A percentile compares a stretch with the other conserved stretches of the same genome.
Conservation (phyloP, 106 monocot genomes). For the Dactylorhiza incarnata region DNA sequence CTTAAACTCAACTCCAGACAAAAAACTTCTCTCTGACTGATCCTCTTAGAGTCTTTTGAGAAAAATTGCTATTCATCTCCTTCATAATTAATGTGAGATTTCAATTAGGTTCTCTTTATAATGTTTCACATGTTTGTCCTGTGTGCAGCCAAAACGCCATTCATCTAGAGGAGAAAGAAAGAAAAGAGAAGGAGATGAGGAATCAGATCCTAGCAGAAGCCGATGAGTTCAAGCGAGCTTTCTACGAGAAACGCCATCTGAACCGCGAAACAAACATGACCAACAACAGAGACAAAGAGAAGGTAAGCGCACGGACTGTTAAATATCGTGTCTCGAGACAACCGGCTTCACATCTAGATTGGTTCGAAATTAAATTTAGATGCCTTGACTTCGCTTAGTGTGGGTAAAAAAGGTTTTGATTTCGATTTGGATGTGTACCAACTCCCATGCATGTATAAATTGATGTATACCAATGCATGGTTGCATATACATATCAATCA, state of each 20-base stretch:
- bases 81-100: background rate
- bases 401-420: too few relatives aligned
- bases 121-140: background rate
- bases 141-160: conserved; percentile 44
- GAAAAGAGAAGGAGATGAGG: conserved; percentile 38
- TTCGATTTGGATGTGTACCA: too few relatives aligned
- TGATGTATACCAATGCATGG: too few relatives aligned
- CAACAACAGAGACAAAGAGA: conserved; percentile 53
- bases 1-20: too few relatives aligned
- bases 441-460: too few relatives aligned
- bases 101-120: background rate
- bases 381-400: too few relatives aligned
- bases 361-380: background rate
- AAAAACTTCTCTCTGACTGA: too few relatives aligned
- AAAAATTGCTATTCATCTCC: background rate
- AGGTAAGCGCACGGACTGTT: conserved; percentile 18
- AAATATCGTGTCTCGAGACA: too few relatives aligned
- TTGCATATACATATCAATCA: too few relatives aligned
- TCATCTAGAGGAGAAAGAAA: conserved; percentile 57
- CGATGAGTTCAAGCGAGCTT: conserved; percentile 41
- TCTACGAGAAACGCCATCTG: conserved; percentile 26
- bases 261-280: conserved; percentile 42
- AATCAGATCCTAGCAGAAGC: conserved; percentile 51
- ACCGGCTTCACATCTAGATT: background rate
- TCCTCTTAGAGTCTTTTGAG: too few relatives aligned